phyloP scores from a whole-genome alignment of 306 rosid species.

The Acacia melanoxylon region DNA sequence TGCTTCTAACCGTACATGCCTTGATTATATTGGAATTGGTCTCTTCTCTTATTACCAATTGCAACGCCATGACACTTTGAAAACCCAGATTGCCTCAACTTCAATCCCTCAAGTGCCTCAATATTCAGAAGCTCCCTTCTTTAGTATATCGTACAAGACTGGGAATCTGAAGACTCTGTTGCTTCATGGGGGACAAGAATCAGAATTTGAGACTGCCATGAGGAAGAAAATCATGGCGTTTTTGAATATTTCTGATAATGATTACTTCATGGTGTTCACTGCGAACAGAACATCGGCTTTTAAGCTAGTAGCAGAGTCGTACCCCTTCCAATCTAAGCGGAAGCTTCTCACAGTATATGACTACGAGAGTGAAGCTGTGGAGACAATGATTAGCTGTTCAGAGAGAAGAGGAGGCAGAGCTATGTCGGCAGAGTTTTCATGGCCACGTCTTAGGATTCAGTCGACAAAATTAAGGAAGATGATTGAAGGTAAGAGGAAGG shows the following conservation, averaged over 20 bases:
- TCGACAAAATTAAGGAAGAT: conserved; percentile 65
- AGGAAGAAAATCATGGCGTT: conserved; percentile 68
- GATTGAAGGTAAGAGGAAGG: conserved; percentile 60
- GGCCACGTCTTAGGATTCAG: conserved; percentile 87
- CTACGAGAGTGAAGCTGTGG: conserved; percentile 86
- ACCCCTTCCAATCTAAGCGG: conserved; percentile 57
- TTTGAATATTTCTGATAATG: conserved; percentile 66
- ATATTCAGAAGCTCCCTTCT: conserved; percentile 61
- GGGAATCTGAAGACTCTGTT: conserved; percentile 69
- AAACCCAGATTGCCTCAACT: conserved; percentile 35
- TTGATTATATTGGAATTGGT: conserved; percentile 92
- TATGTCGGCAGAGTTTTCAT: conserved; percentile 81
- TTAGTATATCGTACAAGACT: conserved; percentile 60
- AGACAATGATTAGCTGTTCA: conserved; percentile 56
- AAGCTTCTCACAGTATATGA: conserved; percentile 88
- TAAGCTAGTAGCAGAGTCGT: conserved; percentile 77
- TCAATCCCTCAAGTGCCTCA: conserved; percentile 32
- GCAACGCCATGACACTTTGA: conserved; percentile 47
- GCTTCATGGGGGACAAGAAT: conserved; percentile 68
- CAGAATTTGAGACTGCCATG: conserved; percentile 70
- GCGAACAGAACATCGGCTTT: conserved; percentile 92
- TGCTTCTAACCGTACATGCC: conserved; percentile 59
- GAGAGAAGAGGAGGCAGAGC: conserved; percentile 72
- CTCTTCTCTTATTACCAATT: conserved; percentile 78
- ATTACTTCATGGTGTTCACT: conserved; percentile 88